Evolutionary conservation across 2,329 filamentous ascomycete genomes (phyloP), one percentile per base, ranked within the genome.

Genomic region (Neonectria coccinea): DNA sequence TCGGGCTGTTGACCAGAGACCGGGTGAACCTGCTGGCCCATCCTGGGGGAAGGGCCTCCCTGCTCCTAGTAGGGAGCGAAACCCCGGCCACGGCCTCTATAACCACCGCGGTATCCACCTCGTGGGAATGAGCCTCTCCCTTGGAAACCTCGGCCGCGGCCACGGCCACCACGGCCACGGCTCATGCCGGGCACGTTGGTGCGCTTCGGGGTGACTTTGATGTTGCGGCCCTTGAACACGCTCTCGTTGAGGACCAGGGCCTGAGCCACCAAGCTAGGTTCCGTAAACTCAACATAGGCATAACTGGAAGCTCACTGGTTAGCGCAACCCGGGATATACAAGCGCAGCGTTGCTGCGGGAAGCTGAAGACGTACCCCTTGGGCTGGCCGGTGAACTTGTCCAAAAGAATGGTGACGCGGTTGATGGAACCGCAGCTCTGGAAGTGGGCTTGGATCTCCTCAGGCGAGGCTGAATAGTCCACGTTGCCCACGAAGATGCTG

Each of bases 351-450:
- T 39, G 10, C 9, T 62, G 39, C 11, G 3, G 12, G 55, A 12
- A 51, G n/a, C 7, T 44, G 5, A 42, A 51, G 36, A 75, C 91
- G 80, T 84, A 97, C 94, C 96, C 96, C 85, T 99, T 99, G n/a
- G 96, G 96, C 84, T 98, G 94, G 69, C 96, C 96, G 11, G 94
- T 97, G 77, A 97, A 98, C 84, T 99, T 99, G 83, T 99, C 96
- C 73, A 99, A 84, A 72, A 99, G 84, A 71, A 99, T 99, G 1
- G 96, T 99, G 64, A 99, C 96, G 66, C 96, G 91, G 81, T 99
- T 99, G 85, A 99, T 99, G 71, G 92, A 93, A 65, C 96, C 96
- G 75, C 94, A 97, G 84, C 91, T 97, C 84, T 97, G 94, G 83
- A 99, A 99, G 78, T 99, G 96, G 64, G 94, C 93, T 84, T 99